phyloP scores from a whole-genome alignment of 108 stramenopile species.

The Cyclostephanos invisitatus region DNA sequence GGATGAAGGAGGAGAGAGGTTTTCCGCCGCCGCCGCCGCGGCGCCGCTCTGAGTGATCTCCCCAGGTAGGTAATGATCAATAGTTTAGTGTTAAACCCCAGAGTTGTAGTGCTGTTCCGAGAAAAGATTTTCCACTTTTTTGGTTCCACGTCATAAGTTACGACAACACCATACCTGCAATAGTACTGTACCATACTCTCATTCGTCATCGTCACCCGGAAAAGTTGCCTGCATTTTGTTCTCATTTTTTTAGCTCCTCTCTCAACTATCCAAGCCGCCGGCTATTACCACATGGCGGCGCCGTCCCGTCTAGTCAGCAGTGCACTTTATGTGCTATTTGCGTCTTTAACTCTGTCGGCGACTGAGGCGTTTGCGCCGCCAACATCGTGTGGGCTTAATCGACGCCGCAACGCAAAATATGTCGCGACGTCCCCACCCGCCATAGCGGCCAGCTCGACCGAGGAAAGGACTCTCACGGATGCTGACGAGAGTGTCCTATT shows the following conservation, averaged over 20 bases:
- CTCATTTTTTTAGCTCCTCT: no score
- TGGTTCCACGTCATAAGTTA: no score
- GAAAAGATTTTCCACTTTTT: no score
- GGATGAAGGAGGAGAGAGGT: no score
- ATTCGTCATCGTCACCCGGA: not conserved
- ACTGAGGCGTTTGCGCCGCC: constrained; percentile 5
- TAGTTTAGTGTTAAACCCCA: no score
- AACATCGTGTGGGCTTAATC: not conserved
- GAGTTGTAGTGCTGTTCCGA: no score
- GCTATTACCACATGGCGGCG: not conserved
- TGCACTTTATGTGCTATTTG: constrained; percentile 1
- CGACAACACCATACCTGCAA: no score
- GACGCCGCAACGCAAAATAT: not conserved
- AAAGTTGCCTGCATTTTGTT: no score
- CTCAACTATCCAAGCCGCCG: not conserved
- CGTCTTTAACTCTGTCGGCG: not conserved
- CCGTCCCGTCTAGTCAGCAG: constrained; percentile 13
- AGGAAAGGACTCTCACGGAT: constrained; percentile 27
- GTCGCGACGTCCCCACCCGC: not conserved
- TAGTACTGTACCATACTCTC: no score
- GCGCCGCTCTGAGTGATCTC: no score
- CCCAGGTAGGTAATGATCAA: no score
- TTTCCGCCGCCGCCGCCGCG: no score
- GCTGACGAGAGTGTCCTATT: constrained; percentile 75
- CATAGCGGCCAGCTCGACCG: constrained; percentile 1